Percentiles rank a stretch among this genome's conserved stretches.
These are phyloP conservation scores for Galerina sulciceps DNA, from an alignment of 768 basidiomycete genomes.

Conservation along the genomic window DNA sequence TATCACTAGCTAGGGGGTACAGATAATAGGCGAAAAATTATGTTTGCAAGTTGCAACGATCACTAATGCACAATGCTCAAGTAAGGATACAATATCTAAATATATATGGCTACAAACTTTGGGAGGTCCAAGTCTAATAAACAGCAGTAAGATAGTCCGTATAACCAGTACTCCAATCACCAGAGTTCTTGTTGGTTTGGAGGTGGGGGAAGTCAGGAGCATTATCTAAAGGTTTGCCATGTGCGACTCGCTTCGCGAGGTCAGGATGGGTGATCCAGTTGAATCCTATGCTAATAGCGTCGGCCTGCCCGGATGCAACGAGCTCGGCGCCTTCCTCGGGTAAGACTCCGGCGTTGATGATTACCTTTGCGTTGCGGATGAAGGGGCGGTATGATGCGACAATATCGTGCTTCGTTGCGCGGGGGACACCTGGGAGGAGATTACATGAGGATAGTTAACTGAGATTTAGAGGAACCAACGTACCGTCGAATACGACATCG, in stretches of 20 bases:
- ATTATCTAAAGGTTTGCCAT: conserved; percentile 38
- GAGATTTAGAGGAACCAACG: neutral
- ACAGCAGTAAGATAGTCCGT: conserved; percentile 31
- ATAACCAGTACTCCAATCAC: conserved; percentile 32
- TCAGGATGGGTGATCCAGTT: conserved; percentile 46
- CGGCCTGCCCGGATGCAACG: conserved; percentile 35
- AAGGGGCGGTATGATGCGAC: conserved; percentile 37
- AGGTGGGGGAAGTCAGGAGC: conserved; percentile 30
- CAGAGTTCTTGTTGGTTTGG: conserved; percentile 20
- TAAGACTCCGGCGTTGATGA: conserved; percentile 40
- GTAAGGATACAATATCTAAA: too few relatives aligned
- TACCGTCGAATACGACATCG: conserved; percentile 36
- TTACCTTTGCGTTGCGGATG: conserved; percentile 39
- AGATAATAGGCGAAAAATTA: too few relatives aligned
- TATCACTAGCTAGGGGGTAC: too few relatives aligned
- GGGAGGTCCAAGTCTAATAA: neutral
- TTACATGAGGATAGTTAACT: neutral
- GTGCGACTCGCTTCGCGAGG: conserved; percentile 37
- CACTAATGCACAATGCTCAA: too few relatives aligned
- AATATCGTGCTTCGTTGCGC: conserved; percentile 44
- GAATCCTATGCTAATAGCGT: conserved; percentile 41
- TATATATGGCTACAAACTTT: too few relatives aligned
- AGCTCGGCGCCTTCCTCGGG: conserved; percentile 41
- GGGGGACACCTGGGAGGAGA: conserved; percentile 28
- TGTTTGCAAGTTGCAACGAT: too few relatives aligned